Evolutionary conservation across 371 early-diverging fungal species (phyloP).

Genomic region (Neoconidiobolus thromboides): DNA sequence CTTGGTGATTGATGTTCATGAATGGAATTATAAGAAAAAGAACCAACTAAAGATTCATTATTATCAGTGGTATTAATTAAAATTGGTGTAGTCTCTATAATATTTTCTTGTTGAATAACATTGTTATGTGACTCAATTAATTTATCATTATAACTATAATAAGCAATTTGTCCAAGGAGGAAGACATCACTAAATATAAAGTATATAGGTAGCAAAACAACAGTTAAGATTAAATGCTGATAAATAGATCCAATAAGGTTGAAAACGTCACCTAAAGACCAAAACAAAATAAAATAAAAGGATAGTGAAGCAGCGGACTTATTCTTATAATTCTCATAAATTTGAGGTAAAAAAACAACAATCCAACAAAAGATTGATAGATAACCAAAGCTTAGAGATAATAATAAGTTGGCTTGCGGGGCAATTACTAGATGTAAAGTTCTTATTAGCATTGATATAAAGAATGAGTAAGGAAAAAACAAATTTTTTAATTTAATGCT

Average conservation of each 20-base stretch:
- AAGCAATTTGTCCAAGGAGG: neutral
- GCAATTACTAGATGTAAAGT: no score
- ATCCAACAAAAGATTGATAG: slow-evolving; percentile 10
- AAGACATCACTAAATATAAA: neutral
- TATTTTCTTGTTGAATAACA: neutral
- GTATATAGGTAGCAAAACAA: slow-evolving; percentile 18
- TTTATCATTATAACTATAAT: neutral
- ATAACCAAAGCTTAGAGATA: neutral
- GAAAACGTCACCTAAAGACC: slow-evolving; percentile 68
- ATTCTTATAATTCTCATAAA: slow-evolving; percentile 16
- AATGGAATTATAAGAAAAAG: neutral
- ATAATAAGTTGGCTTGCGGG: no score
- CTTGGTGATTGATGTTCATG: neutral
- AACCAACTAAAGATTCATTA: neutral
- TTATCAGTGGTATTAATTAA: neutral
- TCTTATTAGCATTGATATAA: no score
- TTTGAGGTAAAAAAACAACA: slow-evolving; percentile 7
- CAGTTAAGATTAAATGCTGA: slow-evolving; percentile 47
- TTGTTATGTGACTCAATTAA: neutral
- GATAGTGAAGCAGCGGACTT: slow-evolving; percentile 43
- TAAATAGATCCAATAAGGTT: slow-evolving; percentile 55
- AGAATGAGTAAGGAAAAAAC: no score
- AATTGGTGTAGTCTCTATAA: neutral
- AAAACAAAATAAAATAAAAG: slow-evolving; percentile 46
- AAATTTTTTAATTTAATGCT: no score